A percentile compares a stretch with the other conserved stretches of the same genome.
Conservation (phyloP, 2,329 filamentous ascomycete species). For the Capronia epimyces region DNA sequence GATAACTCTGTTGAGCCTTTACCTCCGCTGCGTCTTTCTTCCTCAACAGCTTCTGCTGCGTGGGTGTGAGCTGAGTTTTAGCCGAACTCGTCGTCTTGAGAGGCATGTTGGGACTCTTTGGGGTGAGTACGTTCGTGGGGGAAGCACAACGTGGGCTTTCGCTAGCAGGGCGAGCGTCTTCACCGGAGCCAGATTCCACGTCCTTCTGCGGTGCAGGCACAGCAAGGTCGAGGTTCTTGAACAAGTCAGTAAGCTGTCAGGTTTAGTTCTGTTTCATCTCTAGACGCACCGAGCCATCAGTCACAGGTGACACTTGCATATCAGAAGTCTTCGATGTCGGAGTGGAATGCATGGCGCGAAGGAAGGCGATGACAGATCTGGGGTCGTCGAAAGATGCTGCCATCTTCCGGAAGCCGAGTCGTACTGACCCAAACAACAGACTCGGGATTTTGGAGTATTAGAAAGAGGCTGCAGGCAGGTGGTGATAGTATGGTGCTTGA, state of each 20-base stretch:
- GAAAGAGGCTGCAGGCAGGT: too few relatives aligned
- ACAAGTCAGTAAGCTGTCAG: not conserved
- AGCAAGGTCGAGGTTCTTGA: conserved; percentile 1
- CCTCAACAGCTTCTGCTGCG: conserved; percentile 2
- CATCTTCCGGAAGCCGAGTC: not conserved
- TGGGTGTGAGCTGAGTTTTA: conserved; percentile 6
- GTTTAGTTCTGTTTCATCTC: too few relatives aligned
- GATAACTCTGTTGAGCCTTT: too few relatives aligned
- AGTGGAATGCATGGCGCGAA: not conserved
- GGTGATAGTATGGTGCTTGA: too few relatives aligned
- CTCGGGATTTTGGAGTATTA: not conserved
- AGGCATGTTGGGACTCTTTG: not conserved
- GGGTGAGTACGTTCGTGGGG: not conserved
- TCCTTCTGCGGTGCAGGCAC: not conserved
- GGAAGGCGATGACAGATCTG: not conserved
- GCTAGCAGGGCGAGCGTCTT: not conserved
- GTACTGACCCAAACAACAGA: not conserved
- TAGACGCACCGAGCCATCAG: too few relatives aligned
- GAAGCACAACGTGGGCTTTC: not conserved
- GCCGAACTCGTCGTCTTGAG: not conserved
- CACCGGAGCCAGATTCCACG: not conserved
- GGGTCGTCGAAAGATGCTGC: not conserved
- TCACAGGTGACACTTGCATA: too few relatives aligned
- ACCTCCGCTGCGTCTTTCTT: too few relatives aligned
- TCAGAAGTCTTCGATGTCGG: not conserved